A percentile compares a stretch with the other conserved stretches of the same genome.
Evolutionary conservation across 441 rosid genomes (phyloP).

Genomic region (Pelargonium myrrhifolium): DNA sequence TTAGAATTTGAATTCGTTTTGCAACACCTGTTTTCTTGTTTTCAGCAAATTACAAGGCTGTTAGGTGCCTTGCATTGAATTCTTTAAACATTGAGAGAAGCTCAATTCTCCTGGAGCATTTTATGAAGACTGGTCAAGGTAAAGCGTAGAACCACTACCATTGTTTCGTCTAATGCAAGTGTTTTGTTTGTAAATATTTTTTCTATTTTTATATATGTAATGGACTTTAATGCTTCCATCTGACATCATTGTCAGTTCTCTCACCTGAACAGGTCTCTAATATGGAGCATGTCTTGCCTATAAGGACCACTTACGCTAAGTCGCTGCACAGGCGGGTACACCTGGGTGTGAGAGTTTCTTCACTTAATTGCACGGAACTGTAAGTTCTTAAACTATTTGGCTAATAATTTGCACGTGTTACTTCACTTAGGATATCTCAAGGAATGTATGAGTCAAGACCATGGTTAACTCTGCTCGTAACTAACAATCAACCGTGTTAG

Average conservation of each 20-base stretch:
- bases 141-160: slow-evolving; percentile 13
- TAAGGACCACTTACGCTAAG: slow-evolving; percentile 37
- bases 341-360: slow-evolving; percentile 66
- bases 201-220: background rate
- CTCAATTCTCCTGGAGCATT: slow-evolving; percentile 61
- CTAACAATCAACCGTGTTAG: background rate
- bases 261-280: slow-evolving; percentile 68
- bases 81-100: slow-evolving; percentile 73
- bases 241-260: slow-evolving; percentile 52
- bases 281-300: slow-evolving; percentile 68
- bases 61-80: slow-evolving; percentile 70
- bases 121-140: slow-evolving; percentile 71
- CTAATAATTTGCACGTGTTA: too few relatives aligned
- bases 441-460: background rate
- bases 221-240: slow-evolving; percentile 18
- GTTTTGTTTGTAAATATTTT: background rate
- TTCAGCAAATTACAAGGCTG: slow-evolving; percentile 98
- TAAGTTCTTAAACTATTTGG: slow-evolving; percentile 28
- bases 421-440: background rate
- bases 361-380: slow-evolving; percentile 54
- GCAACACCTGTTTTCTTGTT: slow-evolving; percentile 14
- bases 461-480: background rate
- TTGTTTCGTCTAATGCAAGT: slow-evolving; percentile 2
- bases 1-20: background rate
- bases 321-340: slow-evolving; percentile 36